phyloP scores from a whole-genome alignment of 2,329 filamentous ascomycete species.

The Phaeophleospora eucalypticola region DNA sequence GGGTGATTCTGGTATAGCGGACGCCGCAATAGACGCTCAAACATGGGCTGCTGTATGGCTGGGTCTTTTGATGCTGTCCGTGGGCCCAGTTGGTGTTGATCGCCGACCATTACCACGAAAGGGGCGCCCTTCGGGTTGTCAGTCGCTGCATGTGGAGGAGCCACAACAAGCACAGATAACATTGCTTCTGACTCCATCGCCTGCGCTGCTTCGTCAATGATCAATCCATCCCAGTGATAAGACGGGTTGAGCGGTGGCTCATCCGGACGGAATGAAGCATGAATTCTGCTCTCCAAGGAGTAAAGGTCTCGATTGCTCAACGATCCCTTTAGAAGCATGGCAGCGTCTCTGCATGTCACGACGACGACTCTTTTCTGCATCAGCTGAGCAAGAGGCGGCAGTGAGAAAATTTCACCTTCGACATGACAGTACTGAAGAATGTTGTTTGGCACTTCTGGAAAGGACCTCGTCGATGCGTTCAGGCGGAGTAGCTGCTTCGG shows the following conservation, averaged over 20 bases:
- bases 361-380: conserved; percentile 24
- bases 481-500: conserved; percentile 22
- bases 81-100: conserved; percentile 27
- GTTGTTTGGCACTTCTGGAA: conserved; percentile 24
- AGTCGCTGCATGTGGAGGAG: conserved; percentile 16
- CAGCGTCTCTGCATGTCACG: conserved; percentile 22
- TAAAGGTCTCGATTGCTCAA: conserved; percentile 24
- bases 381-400: conserved; percentile 20
- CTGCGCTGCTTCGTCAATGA: conserved; percentile 29
- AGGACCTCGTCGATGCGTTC: conserved; percentile 23
- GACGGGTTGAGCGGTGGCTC: conserved; percentile 1
- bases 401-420: conserved; percentile 22
- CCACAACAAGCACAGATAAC: conserved; percentile 19
- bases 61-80: conserved; percentile 23
- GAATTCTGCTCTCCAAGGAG: conserved; percentile 15
- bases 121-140: conserved; percentile 2
- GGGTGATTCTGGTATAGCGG: conserved; percentile 23
- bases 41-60: conserved; percentile 19
- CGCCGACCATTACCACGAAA: conserved; percentile 24
- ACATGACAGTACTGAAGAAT: conserved; percentile 24
- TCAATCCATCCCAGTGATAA: conserved; percentile 23
- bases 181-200: conserved; percentile 25
- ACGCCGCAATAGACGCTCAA: conserved; percentile 23
- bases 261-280: conserved; percentile 16
- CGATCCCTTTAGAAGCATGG: conserved; percentile 20